Evolutionary conservation across 306 rosid genomes (phyloP).

Genomic region (Astragalus glycyphyllos): DNA sequence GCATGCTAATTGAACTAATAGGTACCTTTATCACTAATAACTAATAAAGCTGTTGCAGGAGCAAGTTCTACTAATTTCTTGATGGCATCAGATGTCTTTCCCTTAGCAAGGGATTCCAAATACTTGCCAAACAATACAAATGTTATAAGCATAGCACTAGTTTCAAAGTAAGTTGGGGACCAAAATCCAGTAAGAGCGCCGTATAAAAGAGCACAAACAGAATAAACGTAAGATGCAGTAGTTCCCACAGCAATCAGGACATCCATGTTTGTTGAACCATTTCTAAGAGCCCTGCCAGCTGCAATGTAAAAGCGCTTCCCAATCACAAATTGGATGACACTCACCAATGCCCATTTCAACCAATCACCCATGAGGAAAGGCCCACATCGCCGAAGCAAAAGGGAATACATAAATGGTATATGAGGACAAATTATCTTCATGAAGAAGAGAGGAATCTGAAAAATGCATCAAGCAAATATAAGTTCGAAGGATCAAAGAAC

Average conservation of each 20-base stretch:
- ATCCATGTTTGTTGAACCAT: slow-evolving; percentile 96
- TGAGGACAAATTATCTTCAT: slow-evolving; percentile 88
- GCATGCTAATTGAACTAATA: slow-evolving; percentile 28
- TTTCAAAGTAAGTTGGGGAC: slow-evolving; percentile 93
- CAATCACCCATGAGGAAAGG: slow-evolving; percentile 91
- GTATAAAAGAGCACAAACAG: slow-evolving; percentile 87
- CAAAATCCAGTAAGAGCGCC: slow-evolving; percentile 93
- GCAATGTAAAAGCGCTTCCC: slow-evolving; percentile 94
- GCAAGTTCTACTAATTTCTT: slow-evolving; percentile 87
- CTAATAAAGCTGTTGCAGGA: slow-evolving; percentile 79
- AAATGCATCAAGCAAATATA: slow-evolving; percentile 44
- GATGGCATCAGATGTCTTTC: slow-evolving; percentile 98
- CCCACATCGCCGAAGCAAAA: slow-evolving; percentile 84
- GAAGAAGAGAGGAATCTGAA: slow-evolving; percentile 83
- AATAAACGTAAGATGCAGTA: slow-evolving; percentile 85
- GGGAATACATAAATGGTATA: slow-evolving; percentile 76
- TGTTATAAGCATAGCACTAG: slow-evolving; percentile 97
- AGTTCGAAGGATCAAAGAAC: slow-evolving; percentile 34
- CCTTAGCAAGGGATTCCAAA: slow-evolving; percentile 94
- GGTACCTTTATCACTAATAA: slow-evolving; percentile 76
- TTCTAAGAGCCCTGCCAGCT: slow-evolving; percentile 92
- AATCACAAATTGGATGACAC: slow-evolving; percentile 79
- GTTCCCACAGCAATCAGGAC: slow-evolving; percentile 97
- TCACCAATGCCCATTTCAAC: slow-evolving; percentile 93
- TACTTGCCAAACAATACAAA: slow-evolving; percentile 93